phyloP scores from a whole-genome alignment of 2,329 filamentous ascomycete genomes.

The Diaporthe aspalathi region DNA sequence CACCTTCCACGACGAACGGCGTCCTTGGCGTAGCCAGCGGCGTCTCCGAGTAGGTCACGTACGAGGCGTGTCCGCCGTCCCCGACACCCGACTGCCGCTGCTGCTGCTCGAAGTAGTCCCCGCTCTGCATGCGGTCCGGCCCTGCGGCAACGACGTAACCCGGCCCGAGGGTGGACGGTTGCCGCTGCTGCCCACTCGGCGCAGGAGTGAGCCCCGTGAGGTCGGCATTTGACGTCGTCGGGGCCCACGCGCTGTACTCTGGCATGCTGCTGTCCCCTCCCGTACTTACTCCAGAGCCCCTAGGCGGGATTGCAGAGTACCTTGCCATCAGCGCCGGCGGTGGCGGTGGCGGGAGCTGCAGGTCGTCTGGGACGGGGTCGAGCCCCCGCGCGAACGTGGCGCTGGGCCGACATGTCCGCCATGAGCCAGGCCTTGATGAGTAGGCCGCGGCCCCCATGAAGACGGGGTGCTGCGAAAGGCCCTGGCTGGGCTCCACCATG shows the following conservation, averaged over 20 bases:
- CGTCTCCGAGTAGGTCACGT: conserved; percentile 13
- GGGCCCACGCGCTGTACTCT: not conserved
- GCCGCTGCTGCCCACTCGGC: not conserved
- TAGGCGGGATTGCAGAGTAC: not conserved
- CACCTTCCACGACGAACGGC: conserved; percentile 22
- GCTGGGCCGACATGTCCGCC: conserved; percentile 14
- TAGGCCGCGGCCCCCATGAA: not conserved
- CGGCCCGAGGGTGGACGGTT: not conserved
- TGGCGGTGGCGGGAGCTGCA: conserved; percentile 9
- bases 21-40: conserved; percentile 26
- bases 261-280: conserved; percentile 10
- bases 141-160: not conserved
- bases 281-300: conserved; percentile 1
- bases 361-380: not conserved
- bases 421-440: not conserved
- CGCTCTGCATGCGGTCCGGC: not conserved
- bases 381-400: conserved; percentile 5
- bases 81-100: not conserved
- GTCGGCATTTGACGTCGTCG: not conserved
- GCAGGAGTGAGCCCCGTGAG: not conserved
- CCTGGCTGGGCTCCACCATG: not conserved
- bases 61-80: not conserved
- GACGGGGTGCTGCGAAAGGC: conserved; percentile 15
- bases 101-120: not conserved
- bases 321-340: not conserved